phyloP scores from a whole-genome alignment of 2,329 filamentous ascomycete genomes.

The Fonsecaea erecta region DNA sequence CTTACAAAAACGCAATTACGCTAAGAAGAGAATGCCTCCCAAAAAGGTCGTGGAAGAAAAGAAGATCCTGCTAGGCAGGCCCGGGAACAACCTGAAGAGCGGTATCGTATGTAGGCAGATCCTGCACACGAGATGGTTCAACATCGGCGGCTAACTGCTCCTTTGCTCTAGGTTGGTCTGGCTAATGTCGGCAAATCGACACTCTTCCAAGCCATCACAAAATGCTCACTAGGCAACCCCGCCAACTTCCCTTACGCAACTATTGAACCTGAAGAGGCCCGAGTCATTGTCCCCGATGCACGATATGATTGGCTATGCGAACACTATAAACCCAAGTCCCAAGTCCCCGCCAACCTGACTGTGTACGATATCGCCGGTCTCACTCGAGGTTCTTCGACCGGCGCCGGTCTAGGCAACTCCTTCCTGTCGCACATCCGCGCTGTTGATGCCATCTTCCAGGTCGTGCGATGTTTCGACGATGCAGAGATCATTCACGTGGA shows the following conservation, averaged over 20 bases:
- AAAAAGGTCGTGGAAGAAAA: slow-evolving; percentile 92
- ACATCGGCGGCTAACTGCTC: slow-evolving; percentile 21
- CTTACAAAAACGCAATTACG: slow-evolving; percentile 53
- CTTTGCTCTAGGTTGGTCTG: slow-evolving; percentile 75
- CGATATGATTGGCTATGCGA: slow-evolving; percentile 94
- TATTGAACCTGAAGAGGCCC: slow-evolving; percentile 97
- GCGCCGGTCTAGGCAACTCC: slow-evolving; percentile 94
- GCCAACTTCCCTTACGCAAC: slow-evolving; percentile 99
- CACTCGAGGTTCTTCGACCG: slow-evolving; percentile 92
- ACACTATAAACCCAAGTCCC: slow-evolving; percentile 97
- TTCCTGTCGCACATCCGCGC: slow-evolving; percentile 99
- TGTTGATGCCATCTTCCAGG: slow-evolving; percentile 97
- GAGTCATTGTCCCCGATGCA: slow-evolving; percentile 94
- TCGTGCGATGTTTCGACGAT: slow-evolving; percentile 96
- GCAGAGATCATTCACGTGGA: slow-evolving; percentile 99
- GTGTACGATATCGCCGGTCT: slow-evolving; percentile 98
- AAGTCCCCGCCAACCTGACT: slow-evolving; percentile 95
- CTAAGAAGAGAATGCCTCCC: slow-evolving; percentile 83
- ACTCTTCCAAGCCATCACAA: slow-evolving; percentile 99
- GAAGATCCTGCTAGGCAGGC: slow-evolving; percentile 93
- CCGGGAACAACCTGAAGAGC: slow-evolving; percentile 98
- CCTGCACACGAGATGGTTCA: not conserved
- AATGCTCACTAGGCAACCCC: slow-evolving; percentile 94
- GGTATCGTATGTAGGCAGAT: slow-evolving; percentile 81
- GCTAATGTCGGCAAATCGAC: slow-evolving; percentile 99